Evolutionary conservation across 2,329 filamentous ascomycete genomes (phyloP).

Genomic region (Chaetomium olivaceum): DNA sequence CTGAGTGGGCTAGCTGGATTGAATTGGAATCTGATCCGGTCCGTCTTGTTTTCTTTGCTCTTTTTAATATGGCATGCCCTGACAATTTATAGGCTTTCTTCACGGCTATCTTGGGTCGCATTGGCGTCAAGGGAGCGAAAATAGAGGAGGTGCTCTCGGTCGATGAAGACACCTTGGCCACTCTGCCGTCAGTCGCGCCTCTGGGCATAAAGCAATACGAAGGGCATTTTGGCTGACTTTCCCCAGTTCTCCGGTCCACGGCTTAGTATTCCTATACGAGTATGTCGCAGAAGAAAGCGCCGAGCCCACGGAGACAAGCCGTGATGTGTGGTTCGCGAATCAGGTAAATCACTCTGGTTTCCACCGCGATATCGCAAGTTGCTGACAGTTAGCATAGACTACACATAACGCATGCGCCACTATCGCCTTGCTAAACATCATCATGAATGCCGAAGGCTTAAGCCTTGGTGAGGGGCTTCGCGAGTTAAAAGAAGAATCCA

Average conservation of each 20-base stretch:
- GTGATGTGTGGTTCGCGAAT: slow-evolving; percentile 88
- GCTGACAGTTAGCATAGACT: slow-evolving; percentile 53
- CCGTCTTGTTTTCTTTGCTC: slow-evolving; percentile 35
- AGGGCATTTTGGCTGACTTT: neutral
- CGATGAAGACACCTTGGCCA: slow-evolving; percentile 64
- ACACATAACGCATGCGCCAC: slow-evolving; percentile 85
- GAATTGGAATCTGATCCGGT: slow-evolving; percentile 91
- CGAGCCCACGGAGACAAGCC: slow-evolving; percentile 55
- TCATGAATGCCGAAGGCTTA: slow-evolving; percentile 75
- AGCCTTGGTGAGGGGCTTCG: slow-evolving; percentile 69
- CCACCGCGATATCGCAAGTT: neutral
- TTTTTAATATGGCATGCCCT: neutral
- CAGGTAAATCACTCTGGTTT: slow-evolving; percentile 56
- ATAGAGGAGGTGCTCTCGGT: slow-evolving; percentile 76
- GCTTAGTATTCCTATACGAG: slow-evolving; percentile 85
- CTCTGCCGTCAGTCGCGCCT: slow-evolving; percentile 56
- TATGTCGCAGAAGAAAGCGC: slow-evolving; percentile 58
- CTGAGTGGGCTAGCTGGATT: slow-evolving; percentile 70
- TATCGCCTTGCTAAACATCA: slow-evolving; percentile 87
- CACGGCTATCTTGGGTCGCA: slow-evolving; percentile 76
- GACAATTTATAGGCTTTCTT: slow-evolving; percentile 66
- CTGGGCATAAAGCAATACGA: neutral
- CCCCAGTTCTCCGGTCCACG: slow-evolving; percentile 69
- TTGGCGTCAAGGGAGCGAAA: slow-evolving; percentile 72
- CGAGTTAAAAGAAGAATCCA: slow-evolving; percentile 73